Base-by-base conservation (phyloP, 1,139 yeast species). In the Hanseniaspora gamundiae region DNA sequence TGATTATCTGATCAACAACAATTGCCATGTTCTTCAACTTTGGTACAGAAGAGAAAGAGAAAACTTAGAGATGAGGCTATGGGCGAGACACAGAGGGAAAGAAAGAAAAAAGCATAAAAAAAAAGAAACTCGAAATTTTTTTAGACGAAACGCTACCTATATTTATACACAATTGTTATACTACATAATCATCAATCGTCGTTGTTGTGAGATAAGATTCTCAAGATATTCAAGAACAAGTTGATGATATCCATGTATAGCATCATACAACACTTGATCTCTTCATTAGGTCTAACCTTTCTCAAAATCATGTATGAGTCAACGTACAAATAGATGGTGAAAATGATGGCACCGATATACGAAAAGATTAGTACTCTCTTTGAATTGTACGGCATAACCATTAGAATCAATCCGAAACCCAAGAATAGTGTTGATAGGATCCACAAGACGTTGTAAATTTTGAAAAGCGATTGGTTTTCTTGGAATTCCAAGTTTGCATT, bases 231-330 rank as follows among this genome's bases (percentile, higher is more conserved):
- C 52, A 86, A 62, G 67, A 86, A 86, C 64, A 86, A 70, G 64
- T 86, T 86, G 62, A 86, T 68, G 41, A 86, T 72, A 59, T 86
- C 95, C 68, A 86, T 71, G 61, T 86, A 86, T 48, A 86, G 71
- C 50, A 75, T 67, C 57, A 86, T 77, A 16, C 93, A 76, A 42
- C 94, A 86, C 26, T 82, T 76, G 17, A 88, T 73, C 54, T 85
- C 94, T 54, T 87, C 95, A 52, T 84, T 95, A 48, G 93, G 80
- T 57, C 82, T 83, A 54, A 74, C 81, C 47, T 79, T 80, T 56
- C 84, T 81, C 76, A 86, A 73, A 44, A 91, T 74, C 51, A 76
- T 64, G 63, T 86, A 95, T 24, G 95, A 86, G 60, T 86, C 95
- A 43, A 85, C 76, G 46, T 86, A 64, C 45, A 86, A 74, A 59